These are phyloP conservation scores for Buxus sempervirens DNA, from an alignment of 164 flowering plant genomes.

Conservation along the genomic window DNA sequence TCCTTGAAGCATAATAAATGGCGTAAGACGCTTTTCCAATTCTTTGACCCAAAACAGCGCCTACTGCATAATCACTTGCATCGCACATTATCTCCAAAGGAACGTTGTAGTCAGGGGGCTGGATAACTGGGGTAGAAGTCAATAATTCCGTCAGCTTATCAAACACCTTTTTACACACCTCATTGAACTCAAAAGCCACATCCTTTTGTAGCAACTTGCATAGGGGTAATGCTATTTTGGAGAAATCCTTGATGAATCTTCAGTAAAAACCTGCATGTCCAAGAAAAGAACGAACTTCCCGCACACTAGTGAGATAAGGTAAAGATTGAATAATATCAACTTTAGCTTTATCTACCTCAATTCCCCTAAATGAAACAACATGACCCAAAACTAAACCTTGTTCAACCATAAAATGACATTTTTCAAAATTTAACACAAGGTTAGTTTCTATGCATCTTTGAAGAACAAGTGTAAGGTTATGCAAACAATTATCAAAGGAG, in stretches of 20 bases:
- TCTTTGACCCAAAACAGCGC: too few species aligned
- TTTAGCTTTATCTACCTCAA: constrained; percentile 18
- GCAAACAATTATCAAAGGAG: constrained; percentile 8
- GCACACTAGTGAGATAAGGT: background rate
- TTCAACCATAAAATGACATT: constrained; percentile 21
- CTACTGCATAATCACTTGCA: constrained; percentile 7
- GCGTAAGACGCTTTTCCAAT: background rate
- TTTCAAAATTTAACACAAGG: constrained; percentile 12
- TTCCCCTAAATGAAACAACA: constrained; percentile 5
- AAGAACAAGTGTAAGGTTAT: constrained; percentile 1
- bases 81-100: constrained; percentile 20
- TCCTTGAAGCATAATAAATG: constrained; percentile 7
- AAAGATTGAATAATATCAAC: constrained; percentile 7
- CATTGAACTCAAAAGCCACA: constrained; percentile 6
- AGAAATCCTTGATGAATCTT: too few species aligned
- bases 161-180: background rate
- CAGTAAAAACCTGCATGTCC: too few species aligned
- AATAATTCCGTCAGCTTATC: background rate
- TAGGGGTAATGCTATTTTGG: too few species aligned
- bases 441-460: constrained; percentile 14
- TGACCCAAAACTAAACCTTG: constrained; percentile 18
- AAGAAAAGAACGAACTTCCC: too few species aligned
- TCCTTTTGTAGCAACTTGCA: background rate
- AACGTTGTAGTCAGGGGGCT: constrained; percentile 2
- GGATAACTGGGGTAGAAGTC: constrained; percentile 1